Evolutionary conservation across 176 grass and related monocot species (phyloP).

Genomic region (Rhynchospora tenuis): DNA sequence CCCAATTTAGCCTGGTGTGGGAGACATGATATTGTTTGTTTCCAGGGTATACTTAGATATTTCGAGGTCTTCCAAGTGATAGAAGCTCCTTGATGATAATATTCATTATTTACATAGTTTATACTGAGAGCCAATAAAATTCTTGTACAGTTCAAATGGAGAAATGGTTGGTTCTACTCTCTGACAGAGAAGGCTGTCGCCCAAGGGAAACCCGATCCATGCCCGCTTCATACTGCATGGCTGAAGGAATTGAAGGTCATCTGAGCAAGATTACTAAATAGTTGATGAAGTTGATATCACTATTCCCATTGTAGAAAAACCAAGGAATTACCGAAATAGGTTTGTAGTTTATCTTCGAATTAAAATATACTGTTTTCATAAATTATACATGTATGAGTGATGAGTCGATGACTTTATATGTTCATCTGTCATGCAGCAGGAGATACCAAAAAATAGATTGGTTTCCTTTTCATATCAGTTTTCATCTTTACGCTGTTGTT

Average conservation of each 20-base stretch:
- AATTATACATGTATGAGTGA: background rate
- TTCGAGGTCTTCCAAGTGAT: background rate
- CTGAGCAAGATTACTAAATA: slow-evolving; percentile 18
- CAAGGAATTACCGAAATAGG: background rate
- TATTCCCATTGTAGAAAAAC: background rate
- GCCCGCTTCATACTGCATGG: slow-evolving; percentile 89
- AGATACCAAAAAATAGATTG: background rate
- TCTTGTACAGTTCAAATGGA: slow-evolving; percentile 83
- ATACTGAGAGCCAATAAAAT: background rate
- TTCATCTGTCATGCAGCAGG: background rate
- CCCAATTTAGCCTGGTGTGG: background rate
- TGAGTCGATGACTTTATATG: background rate
- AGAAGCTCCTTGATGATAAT: background rate
- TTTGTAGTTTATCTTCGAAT: background rate
- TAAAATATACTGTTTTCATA: background rate
- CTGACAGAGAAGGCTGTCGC: slow-evolving; percentile 64
- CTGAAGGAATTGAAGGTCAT: slow-evolving; percentile 96
- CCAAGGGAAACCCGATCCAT: slow-evolving; percentile 62
- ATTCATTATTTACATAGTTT: background rate
- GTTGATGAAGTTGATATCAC: background rate
- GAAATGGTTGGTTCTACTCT: slow-evolving; percentile 91
- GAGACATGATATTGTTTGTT: background rate
- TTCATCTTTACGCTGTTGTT: background rate
- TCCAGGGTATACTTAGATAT: background rate
- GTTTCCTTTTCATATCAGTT: background rate